Evolutionary conservation across 2,329 filamentous ascomycete species (phyloP).

Genomic region (Onygenales sp.): DNA sequence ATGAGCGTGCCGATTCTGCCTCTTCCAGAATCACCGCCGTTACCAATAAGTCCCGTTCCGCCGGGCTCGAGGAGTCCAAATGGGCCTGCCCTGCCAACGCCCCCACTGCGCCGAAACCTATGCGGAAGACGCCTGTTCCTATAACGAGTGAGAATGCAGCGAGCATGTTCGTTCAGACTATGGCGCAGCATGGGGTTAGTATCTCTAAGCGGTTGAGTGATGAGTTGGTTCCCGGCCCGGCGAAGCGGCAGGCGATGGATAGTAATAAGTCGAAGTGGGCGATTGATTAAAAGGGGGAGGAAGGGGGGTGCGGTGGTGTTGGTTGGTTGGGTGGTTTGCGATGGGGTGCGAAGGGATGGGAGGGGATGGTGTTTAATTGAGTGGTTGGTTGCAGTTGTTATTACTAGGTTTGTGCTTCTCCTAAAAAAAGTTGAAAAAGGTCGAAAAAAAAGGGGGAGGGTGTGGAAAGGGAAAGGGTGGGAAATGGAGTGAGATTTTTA

Average conservation of each 20-base stretch:
- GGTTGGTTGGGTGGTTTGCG: too few relatives aligned
- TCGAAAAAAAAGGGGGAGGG: too few relatives aligned
- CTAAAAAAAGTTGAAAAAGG: too few relatives aligned
- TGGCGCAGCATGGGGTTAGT: constrained; percentile 6
- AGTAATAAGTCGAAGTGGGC: constrained; percentile 9
- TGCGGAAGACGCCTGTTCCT: not conserved
- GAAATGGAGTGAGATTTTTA: too few relatives aligned
- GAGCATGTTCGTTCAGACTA: constrained; percentile 1
- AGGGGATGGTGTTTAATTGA: too few relatives aligned
- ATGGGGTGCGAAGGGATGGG: too few relatives aligned
- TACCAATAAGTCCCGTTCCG: not conserved
- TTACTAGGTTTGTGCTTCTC: too few relatives aligned
- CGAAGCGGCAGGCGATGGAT: not conserved
- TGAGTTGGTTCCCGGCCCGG: not conserved
- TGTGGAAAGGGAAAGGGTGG: too few relatives aligned
- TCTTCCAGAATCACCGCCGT: not conserved
- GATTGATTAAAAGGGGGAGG: not conserved
- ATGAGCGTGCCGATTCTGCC: not conserved
- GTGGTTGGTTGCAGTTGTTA: too few relatives aligned
- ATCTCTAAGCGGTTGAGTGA: not conserved
- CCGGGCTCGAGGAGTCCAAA: not conserved
- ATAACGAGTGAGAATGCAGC: not conserved
- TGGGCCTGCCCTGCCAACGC: not conserved
- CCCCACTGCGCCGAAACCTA: not conserved
- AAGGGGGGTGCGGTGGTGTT: not conserved